Base-by-base conservation (phyloP, 345 rosid species). In the Eucalyptus albens region DNA sequence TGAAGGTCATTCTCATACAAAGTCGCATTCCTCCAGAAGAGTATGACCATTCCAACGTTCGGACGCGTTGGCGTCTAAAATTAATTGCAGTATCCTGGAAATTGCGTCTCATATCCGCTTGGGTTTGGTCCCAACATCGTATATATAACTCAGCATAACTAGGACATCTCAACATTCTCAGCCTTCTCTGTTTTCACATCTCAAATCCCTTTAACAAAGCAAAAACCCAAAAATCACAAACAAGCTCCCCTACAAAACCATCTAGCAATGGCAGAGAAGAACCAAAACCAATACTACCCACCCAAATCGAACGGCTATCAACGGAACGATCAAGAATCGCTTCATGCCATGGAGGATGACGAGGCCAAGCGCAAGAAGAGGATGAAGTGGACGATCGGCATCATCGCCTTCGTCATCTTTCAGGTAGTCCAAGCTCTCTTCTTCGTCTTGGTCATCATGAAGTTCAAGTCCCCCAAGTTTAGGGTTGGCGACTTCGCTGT, bases 401-500 rank as follows among this genome's bases (percentile, higher is more conserved):
- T 88, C 29, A 88, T 60, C 15, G 90, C 89, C 45, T 90, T 91
- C 22, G 87, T 90, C n/a, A 65, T 91, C 16, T 90, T 91, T 31
- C 91, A 91, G 83, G 89, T 85, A 33, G 88, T 50, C 69, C 86
- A 89, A 15, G 83, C 89, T 60, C 86, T 91, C 42, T 85, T 90
- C 40, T 91, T 91, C 40, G 62, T 87, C 9, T 33, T 90, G n/a
- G 80, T 87, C 17, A 89, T 90, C 15, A 44, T 91, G 88, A 89
- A 59, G 56, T 86, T 91, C 86, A 89, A 88, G 40, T 59, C 77
- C 17, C 92, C 92, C 67, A 91, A 90, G 87, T 91, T 89, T 69
- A 89, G 92, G 16, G 24, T 90, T 10, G 60, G 77, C 50, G 37
- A 85, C 15, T 86, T 86, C 60, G 45, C 44, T 31, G 44, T 90